These are phyloP conservation scores for Kwoniella heveanensis DNA, from an alignment of 768 basidiomycete genomes.

Conservation along the genomic window DNA sequence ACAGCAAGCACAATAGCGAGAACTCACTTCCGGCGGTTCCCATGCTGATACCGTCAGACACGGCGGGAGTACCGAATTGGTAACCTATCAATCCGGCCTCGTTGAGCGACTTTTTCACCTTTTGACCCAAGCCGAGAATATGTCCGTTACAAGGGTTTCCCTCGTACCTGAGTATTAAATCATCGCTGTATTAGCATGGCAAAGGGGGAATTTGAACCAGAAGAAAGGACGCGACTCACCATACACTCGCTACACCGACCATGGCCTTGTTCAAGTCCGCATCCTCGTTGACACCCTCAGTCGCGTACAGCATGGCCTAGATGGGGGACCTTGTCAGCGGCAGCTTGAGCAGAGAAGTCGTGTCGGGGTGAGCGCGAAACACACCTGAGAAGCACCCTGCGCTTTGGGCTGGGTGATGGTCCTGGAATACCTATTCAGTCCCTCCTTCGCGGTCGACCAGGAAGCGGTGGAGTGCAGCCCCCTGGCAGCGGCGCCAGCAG, in stretches of 20 bases:
- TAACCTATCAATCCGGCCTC: slow-evolving; percentile 79
- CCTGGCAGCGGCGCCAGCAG: slow-evolving; percentile 10
- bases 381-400: slow-evolving; percentile 90
- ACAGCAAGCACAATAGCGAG: slow-evolving; percentile 2
- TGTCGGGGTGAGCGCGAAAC: slow-evolving; percentile 13
- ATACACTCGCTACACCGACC: slow-evolving; percentile 96
- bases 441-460: slow-evolving; percentile 7
- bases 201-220: neutral
- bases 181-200: neutral
- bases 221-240: slow-evolving; percentile 63
- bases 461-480: slow-evolving; percentile 17
- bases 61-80: slow-evolving; percentile 96
- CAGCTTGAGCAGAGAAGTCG: neutral
- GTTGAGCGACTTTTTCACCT: slow-evolving; percentile 77
- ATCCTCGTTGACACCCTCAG: slow-evolving; percentile 79
- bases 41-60: slow-evolving; percentile 98
- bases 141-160: slow-evolving; percentile 99
- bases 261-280: slow-evolving; percentile 91
- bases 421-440: slow-evolving; percentile 69
- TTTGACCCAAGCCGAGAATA: slow-evolving; percentile 81
- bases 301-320: slow-evolving; percentile 98
- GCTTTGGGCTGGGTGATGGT: slow-evolving; percentile 86
- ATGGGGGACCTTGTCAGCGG: neutral
- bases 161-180: slow-evolving; percentile 73
- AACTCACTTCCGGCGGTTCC: slow-evolving; percentile 91